phyloP scores from a whole-genome alignment of 176 grass and related monocot species.

The Poa pratensis region DNA sequence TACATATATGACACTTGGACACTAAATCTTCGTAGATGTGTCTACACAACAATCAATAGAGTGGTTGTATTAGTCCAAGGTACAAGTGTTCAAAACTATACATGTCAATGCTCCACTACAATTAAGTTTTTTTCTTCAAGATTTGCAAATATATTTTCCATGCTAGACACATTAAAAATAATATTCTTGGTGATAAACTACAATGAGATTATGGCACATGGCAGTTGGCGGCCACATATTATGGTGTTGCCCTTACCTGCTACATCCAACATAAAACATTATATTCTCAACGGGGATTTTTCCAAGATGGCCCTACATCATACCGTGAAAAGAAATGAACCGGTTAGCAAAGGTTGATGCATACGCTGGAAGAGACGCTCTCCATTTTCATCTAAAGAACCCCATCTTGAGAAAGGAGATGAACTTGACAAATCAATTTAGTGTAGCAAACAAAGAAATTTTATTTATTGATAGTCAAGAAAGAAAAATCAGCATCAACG shows the following conservation, averaged over 20 bases:
- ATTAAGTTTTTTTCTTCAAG: background rate
- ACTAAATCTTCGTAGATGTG: background rate
- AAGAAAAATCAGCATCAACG: background rate
- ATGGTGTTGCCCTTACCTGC: background rate
- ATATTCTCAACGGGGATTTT: background rate
- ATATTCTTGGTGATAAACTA: background rate
- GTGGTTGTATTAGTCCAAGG: background rate
- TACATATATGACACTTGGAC: background rate
- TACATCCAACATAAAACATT: background rate
- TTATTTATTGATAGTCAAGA: background rate
- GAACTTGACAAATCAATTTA: no score
- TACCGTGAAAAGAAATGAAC: background rate
- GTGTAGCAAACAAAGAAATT: background rate
- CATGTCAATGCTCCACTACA: background rate
- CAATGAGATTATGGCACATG: background rate
- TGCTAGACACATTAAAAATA: background rate
- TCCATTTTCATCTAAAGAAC: background rate
- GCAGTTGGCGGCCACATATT: background rate
- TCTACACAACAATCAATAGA: background rate
- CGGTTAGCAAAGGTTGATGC: background rate
- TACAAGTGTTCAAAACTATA: no score
- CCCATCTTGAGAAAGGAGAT: no score
- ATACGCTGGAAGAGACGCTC: background rate
- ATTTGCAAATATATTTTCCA: background rate
- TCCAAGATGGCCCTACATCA: background rate